phyloP scores from a whole-genome alignment of 768 basidiomycete species.

The Podaxis sp. region DNA sequence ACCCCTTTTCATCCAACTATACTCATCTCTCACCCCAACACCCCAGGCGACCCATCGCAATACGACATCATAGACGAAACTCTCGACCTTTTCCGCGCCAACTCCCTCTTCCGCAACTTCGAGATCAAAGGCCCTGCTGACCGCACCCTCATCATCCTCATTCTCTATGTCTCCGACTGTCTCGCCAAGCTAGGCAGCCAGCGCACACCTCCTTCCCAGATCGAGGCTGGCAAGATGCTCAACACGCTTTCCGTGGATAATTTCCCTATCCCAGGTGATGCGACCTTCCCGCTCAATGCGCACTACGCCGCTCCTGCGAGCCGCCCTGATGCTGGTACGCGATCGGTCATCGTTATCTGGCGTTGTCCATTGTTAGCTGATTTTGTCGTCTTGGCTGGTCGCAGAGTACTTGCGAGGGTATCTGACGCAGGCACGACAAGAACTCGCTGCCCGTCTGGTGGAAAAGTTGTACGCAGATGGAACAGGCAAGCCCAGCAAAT shows the following conservation, averaged over 20 bases:
- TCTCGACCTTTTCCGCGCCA: constrained; percentile 95
- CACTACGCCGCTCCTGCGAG: constrained; percentile 83
- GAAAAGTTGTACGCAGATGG: constrained; percentile 92
- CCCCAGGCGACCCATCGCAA: constrained; percentile 70
- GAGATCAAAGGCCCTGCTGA: constrained; percentile 99
- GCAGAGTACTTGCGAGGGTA: constrained; percentile 89
- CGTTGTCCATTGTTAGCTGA: constrained; percentile 13
- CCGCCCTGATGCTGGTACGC: constrained; percentile 77
- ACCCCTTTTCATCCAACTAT: constrained; percentile 21
- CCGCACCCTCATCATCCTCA: constrained; percentile 93
- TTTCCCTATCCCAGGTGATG: constrained; percentile 94
- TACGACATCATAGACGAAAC: constrained; percentile 96
- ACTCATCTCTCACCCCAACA: constrained; percentile 17
- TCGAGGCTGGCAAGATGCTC: constrained; percentile 84
- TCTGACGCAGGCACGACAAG: constrained; percentile 90
- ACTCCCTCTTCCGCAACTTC: constrained; percentile 98
- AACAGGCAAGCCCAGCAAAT: constrained; percentile 94
- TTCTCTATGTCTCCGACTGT: constrained; percentile 97
- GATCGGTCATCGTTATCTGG: not conserved
- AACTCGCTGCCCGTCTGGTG: constrained; percentile 82
- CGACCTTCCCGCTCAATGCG: constrained; percentile 89
- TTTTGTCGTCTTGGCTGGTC: constrained; percentile 1
- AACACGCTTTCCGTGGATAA: constrained; percentile 93
- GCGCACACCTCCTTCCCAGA: constrained; percentile 67
- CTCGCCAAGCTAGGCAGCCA: constrained; percentile 82